phyloP scores from a whole-genome alignment of 2,329 filamentous ascomycete species.

The Calonectria fujianensis region DNA sequence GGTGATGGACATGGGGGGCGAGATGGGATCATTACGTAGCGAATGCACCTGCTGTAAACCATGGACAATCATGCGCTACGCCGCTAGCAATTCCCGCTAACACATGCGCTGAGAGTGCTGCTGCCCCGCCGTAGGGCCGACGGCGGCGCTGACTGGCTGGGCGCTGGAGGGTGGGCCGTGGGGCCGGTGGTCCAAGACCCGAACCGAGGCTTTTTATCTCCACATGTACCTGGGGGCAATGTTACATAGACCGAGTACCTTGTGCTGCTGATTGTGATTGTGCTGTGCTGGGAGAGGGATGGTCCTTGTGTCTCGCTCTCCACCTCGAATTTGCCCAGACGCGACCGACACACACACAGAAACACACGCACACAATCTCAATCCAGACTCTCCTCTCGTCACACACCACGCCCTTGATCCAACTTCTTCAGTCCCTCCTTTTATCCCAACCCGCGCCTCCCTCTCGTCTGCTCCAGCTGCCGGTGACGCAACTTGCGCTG shows the following conservation, averaged over 20 bases:
- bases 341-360: not conserved
- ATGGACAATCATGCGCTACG: constrained; percentile 26
- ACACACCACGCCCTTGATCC: constrained; percentile 12
- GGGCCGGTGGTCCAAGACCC: constrained; percentile 18
- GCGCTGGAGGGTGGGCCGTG: constrained; percentile 2
- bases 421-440: constrained; percentile 22
- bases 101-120: constrained; percentile 31
- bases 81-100: constrained; percentile 21
- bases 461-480: not conserved
- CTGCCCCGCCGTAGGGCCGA: constrained; percentile 13
- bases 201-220: constrained; percentile 33
- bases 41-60: not conserved
- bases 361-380: not conserved
- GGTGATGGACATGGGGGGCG: not conserved
- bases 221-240: constrained; percentile 18
- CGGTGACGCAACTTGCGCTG: not conserved
- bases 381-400: not conserved
- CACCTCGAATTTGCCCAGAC: constrained; percentile 23
- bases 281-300: constrained; percentile 9
- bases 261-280: not conserved
- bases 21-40: constrained; percentile 20
- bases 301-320: constrained; percentile 19
- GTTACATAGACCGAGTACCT: not conserved
- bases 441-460: not conserved
- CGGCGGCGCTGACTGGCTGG: constrained; percentile 22